These are phyloP conservation scores for Tricholomella constricta DNA, from an alignment of 768 basidiomycete genomes.

Conservation along the genomic window DNA sequence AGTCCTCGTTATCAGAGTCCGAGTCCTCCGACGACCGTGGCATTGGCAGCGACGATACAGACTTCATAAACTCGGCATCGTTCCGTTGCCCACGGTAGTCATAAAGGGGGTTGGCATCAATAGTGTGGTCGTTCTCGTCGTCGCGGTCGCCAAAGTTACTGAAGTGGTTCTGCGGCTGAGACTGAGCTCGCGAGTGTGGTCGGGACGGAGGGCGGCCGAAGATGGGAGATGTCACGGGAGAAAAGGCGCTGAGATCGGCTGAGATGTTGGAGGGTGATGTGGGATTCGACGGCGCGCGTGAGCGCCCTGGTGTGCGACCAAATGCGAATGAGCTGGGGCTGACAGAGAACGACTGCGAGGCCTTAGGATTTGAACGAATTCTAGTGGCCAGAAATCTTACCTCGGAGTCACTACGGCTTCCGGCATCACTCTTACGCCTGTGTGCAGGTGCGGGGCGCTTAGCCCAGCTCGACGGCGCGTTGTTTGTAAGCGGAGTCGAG, in stretches of 20 bases:
- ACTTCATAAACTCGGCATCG: constrained; percentile 36
- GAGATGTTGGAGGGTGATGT: constrained; percentile 47
- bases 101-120: constrained; percentile 31
- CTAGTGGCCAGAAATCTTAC: constrained; percentile 39
- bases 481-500: constrained; percentile 58
- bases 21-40: constrained; percentile 48
- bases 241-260: constrained; percentile 28
- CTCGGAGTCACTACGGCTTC: constrained; percentile 77
- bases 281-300: constrained; percentile 75
- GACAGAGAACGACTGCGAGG: constrained; percentile 38
- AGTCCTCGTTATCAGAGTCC: constrained; percentile 59
- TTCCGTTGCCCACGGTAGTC: constrained; percentile 34
- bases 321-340: constrained; percentile 49
- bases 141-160: constrained; percentile 37
- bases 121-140: constrained; percentile 39
- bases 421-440: constrained; percentile 74
- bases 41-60: constrained; percentile 59
- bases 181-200: constrained; percentile 66
- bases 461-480: constrained; percentile 74
- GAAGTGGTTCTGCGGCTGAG: constrained; percentile 44
- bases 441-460: constrained; percentile 68
- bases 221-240: constrained; percentile 43
- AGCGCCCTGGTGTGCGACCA: constrained; percentile 46
- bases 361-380: not conserved
- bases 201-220: constrained; percentile 46